Evolutionary conservation across 73 alveolate species (phyloP), one percentile per base, ranked within the genome.

Genomic region (Symbiodinium pilosum): DNA sequence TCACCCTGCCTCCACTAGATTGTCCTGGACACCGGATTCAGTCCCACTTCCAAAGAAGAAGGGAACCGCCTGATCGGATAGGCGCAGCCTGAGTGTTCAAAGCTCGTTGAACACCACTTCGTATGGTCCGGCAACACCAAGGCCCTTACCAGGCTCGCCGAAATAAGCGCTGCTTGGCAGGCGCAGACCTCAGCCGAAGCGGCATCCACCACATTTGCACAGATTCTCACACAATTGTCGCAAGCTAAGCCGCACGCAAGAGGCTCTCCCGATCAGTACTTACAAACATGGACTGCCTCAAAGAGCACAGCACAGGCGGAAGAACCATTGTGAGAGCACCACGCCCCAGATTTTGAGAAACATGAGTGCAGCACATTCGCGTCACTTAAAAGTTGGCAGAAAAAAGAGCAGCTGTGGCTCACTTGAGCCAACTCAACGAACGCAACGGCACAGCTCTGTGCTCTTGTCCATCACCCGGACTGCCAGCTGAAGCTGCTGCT

Each of bases 371-470:
- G n/a, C n/a, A n/a, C n/a, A n/a, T n/a, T n/a, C n/a, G n/a, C n/a
- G n/a, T n/a, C n/a, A n/a, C n/a, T n/a, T n/a, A 91, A 71, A 91
- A 71, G 83, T 91, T 91, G 97, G 89, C 97, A 91, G 97, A 68
- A 12, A n/a, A n/a, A 59, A 56, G 68, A 56, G 94, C 77, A 56
- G 97, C 87, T 41, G 83, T 68, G 96, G 96, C 96, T 69, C 89
- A 18, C 7, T 71, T 47, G 97, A 91, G 97, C 97, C 97, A 68
- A 71, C 97, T 71, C 81, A 26, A 8, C 77, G 21, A n/a, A n/a
- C n/a, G n/a, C n/a, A n/a, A n/a, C n/a, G n/a, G n/a, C n/a, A n/a
- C n/a, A n/a, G n/a, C n/a, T n/a, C n/a, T n/a, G n/a, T n/a, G n/a
- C n/a, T n/a, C n/a, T n/a, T n/a, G n/a, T n/a, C n/a, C n/a, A n/a